Evolutionary conservation across 257 asterid species (phyloP).

Genomic region (Capsicum baccatum): DNA sequence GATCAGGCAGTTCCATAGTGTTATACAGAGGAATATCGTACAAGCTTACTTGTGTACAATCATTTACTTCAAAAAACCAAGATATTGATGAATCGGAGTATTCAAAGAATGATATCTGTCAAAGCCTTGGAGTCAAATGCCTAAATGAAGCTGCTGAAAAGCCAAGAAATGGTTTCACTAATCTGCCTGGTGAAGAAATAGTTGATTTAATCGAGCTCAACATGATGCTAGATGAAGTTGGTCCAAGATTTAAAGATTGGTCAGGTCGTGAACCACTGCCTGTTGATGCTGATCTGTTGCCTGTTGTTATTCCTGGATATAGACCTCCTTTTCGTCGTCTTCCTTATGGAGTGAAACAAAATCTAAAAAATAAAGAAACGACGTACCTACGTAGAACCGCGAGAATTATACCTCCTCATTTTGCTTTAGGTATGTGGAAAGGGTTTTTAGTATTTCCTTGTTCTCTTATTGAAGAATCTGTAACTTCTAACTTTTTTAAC

Average conservation of each 20-base stretch:
- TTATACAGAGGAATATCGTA: conserved; percentile 81
- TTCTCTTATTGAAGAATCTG: conserved; percentile 2
- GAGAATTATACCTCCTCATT: conserved; percentile 80
- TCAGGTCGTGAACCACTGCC: conserved; percentile 86
- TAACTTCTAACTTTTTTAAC: background rate
- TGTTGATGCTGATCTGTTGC: conserved; percentile 89
- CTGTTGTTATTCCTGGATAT: conserved; percentile 70
- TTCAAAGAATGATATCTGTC: conserved; percentile 38
- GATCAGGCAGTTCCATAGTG: conserved; percentile 85
- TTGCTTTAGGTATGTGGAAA: conserved; percentile 70
- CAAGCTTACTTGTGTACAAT: conserved; percentile 72
- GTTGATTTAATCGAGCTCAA: conserved; percentile 63
- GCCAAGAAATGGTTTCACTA: conserved; percentile 36
- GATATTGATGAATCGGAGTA: conserved; percentile 40
- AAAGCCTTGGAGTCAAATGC: conserved; percentile 33
- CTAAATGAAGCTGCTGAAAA: conserved; percentile 40
- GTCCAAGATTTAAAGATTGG: conserved; percentile 90
- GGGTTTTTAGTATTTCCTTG: background rate
- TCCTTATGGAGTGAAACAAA: conserved; percentile 62
- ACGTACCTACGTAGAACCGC: conserved; percentile 77
- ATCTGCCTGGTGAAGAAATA: conserved; percentile 60
- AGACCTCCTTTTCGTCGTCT: conserved; percentile 77
- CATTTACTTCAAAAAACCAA: conserved; percentile 49
- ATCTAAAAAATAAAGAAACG: conserved; percentile 67
- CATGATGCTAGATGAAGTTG: conserved; percentile 68